These are phyloP conservation scores for Russula compacta DNA, from an alignment of 768 basidiomycete genomes.

Conservation along the genomic window DNA sequence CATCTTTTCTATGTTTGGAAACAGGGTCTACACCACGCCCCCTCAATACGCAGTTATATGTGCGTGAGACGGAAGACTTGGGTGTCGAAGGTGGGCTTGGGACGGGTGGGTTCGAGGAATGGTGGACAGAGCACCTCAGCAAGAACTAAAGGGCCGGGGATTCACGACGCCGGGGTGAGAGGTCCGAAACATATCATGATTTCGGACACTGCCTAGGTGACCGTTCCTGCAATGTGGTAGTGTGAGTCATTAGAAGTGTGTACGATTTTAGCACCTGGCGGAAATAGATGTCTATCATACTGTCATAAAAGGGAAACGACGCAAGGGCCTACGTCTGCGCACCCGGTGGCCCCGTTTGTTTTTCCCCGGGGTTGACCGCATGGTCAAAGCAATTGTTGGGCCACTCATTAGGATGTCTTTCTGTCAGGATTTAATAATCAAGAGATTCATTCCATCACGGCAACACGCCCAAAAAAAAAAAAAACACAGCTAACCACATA, in stretches of 20 bases:
- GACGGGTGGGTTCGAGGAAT: conserved; percentile 66
- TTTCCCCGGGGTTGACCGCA: neutral
- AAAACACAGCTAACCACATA: neutral
- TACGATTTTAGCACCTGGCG: neutral
- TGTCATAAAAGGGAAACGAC: neutral
- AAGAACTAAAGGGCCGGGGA: neutral
- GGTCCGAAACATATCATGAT: neutral
- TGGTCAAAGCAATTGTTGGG: neutral
- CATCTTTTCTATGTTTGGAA: conserved; percentile 9
- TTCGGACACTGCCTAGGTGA: neutral
- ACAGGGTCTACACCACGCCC: conserved; percentile 66
- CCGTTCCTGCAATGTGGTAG: neutral
- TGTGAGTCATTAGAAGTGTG: neutral
- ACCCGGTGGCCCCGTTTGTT: neutral
- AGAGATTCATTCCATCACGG: neutral
- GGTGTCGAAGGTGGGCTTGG: conserved; percentile 42
- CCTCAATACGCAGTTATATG: conserved; percentile 70
- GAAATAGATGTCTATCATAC: neutral
- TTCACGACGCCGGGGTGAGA: neutral
- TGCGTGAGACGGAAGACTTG: conserved; percentile 63
- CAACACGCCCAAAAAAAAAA: neutral
- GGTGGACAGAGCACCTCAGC: conserved; percentile 55
- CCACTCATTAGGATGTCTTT: neutral
- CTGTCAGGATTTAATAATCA: neutral
- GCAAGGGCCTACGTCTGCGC: neutral